Percentiles rank a stretch among this genome's conserved stretches.
Evolutionary conservation across 805 yeast species (phyloP).

Genomic region (Candida adriatica): DNA sequence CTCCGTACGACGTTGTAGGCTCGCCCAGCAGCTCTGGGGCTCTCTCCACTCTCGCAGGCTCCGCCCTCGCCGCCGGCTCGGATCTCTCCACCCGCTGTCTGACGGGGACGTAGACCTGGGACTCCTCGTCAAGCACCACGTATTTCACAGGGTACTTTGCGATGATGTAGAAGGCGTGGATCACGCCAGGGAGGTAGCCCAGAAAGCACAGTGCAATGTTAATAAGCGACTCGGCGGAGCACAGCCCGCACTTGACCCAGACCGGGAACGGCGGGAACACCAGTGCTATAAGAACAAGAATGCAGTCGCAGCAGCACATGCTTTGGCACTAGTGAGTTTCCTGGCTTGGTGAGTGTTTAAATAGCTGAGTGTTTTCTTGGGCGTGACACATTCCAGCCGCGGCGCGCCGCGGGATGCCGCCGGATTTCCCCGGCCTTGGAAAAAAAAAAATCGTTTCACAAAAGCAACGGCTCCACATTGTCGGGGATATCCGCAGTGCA

Average conservation of each 20-base stretch:
- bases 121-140: constrained; percentile 23
- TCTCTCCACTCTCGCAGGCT: no score
- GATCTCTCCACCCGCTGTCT: background rate
- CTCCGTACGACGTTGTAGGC: constrained; percentile 7
- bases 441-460: no score
- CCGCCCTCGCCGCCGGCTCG: no score
- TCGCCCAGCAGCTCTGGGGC: no score
- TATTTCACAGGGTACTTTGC: constrained; percentile 54
- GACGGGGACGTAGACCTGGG: constrained; percentile 14
- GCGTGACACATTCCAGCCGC: background rate
- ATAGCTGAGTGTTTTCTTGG: no score
- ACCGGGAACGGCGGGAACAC: constrained; percentile 79
- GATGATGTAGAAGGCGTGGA: constrained; percentile 75
- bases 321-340: no score
- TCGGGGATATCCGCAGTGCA: no score
- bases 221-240: constrained; percentile 62
- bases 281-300: constrained; percentile 62
- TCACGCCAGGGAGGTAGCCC: constrained; percentile 71
- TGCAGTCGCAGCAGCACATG: constrained; percentile 41
- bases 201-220: constrained; percentile 64
- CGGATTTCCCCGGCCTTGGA: background rate
- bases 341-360: no score
- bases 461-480: background rate
- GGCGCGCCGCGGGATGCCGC: no score
- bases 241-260: constrained; percentile 61